phyloP scores from a whole-genome alignment of 2,329 filamentous ascomycete species.

The Sarocladium kiliense region DNA sequence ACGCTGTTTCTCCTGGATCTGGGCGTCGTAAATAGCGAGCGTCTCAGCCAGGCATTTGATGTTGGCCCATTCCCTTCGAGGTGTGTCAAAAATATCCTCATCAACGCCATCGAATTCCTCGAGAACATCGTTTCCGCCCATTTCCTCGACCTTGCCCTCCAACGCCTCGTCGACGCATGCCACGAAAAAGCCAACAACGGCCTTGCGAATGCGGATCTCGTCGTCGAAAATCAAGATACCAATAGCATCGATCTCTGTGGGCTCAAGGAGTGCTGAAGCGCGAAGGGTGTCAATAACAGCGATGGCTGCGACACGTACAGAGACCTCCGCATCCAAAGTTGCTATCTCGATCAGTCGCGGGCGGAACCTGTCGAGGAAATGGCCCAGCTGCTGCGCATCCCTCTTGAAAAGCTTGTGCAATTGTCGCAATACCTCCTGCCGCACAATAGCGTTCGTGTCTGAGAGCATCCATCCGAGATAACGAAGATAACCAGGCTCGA shows the following conservation, averaged over 20 bases:
- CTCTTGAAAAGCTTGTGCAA: slow-evolving; percentile 74
- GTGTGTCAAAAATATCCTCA: slow-evolving; percentile 71
- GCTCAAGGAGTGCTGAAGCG: slow-evolving; percentile 80
- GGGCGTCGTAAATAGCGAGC: slow-evolving; percentile 73
- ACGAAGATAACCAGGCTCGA: slow-evolving; percentile 83
- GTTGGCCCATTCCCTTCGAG: slow-evolving; percentile 80
- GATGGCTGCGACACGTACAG: slow-evolving; percentile 75
- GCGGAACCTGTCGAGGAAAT: slow-evolving; percentile 91
- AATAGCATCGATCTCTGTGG: slow-evolving; percentile 83
- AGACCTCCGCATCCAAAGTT: slow-evolving; percentile 73
- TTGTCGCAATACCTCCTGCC: slow-evolving; percentile 83
- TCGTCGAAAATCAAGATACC: slow-evolving; percentile 86
- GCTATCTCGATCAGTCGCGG: slow-evolving; percentile 89
- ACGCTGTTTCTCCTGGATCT: slow-evolving; percentile 53
- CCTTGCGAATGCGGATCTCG: slow-evolving; percentile 78
- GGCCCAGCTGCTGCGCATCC: slow-evolving; percentile 75
- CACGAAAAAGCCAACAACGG: slow-evolving; percentile 85
- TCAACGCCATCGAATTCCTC: slow-evolving; percentile 69
- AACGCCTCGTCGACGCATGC: slow-evolving; percentile 81
- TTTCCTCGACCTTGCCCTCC: slow-evolving; percentile 72
- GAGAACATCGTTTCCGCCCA: slow-evolving; percentile 73
- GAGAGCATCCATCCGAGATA: slow-evolving; percentile 96
- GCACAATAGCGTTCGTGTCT: slow-evolving; percentile 67
- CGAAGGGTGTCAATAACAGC: slow-evolving; percentile 78
- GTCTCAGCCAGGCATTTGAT: slow-evolving; percentile 87